Base-by-base conservation (phyloP, 257 asterid genomes). In the Solanum stenotomum region DNA sequence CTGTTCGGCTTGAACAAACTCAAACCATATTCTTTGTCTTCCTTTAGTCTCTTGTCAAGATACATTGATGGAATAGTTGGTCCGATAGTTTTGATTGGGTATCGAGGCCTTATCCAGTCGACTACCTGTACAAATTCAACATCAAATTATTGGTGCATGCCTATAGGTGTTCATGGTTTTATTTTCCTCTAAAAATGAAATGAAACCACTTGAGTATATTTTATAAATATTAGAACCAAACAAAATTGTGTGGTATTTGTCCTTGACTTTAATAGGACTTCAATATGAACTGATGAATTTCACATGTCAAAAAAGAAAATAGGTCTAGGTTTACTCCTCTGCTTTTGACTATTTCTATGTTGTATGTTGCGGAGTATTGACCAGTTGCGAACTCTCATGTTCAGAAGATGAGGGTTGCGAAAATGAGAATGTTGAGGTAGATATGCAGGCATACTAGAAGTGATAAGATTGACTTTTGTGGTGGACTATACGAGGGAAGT, bases 1-100 rank as follows among this genome's bases (percentile, higher is more conserved):
- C 86, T 16, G 0, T 89, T 67, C 5, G 94, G 77, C 87, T 90
- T 90, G 35, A 85, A 87, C 1, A 92, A 67, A 81, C 42, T 85
- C 72, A 87, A 33, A 68, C 52, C 78, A 29, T 90, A 90, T 65
- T 86, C 88, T 56, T 71, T 89, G 27, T 72, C 44, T 0, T 72
- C 79, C 8, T 33, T 72, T 33, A 72, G 44, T 33, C 79, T 8
- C 44, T 72, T 72, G 49, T 74, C 87, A 49, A 49, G 38, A 77
- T 68, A 85, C 72, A 77, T 77, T 25, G 84, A 40, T 77, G 56
- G 84, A 77, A 77, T n/a, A 12, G 34, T 44, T 77, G 84, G 84
- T 77, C 84, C 61, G 1, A 77, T n/a, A 18, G 84, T 77, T 25
- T 25, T 40, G 14, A 77, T 77, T 7, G 61, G 11, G 49, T n/a